Evolutionary conservation across 768 basidiomycete genomes (phyloP).

Genomic region (Lactifluus piperatus): DNA sequence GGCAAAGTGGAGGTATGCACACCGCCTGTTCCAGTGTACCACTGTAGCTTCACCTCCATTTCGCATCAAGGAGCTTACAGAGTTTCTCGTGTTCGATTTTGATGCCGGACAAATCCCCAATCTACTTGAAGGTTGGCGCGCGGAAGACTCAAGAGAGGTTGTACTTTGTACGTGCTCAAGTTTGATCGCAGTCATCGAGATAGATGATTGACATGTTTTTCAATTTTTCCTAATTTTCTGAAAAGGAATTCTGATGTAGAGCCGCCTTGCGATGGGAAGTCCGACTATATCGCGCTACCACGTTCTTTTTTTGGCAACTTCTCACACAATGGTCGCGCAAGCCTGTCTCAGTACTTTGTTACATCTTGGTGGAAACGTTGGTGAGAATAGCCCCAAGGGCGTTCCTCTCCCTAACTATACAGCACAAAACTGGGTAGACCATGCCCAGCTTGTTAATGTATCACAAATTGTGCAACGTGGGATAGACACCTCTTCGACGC

Average conservation of each 20-base stretch:
- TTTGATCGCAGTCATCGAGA: neutral
- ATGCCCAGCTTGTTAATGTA: neutral
- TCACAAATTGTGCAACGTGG: neutral
- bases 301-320: neutral
- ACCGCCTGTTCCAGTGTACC: constrained; percentile 1
- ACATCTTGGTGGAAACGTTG: neutral
- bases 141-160: neutral
- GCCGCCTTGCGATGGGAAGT: neutral
- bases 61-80: neutral
- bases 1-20: neutral
- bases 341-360: neutral
- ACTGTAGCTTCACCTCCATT: neutral
- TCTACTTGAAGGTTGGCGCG: neutral
- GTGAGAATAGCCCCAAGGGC: neutral
- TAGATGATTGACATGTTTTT: neutral
- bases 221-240: constrained; percentile 9
- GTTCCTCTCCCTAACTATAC: neutral
- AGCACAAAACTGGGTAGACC: neutral
- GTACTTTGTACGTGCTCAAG: neutral
- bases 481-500: neutral
- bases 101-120: neutral
- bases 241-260: constrained; percentile 2
- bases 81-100: neutral
- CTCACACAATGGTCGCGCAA: neutral
- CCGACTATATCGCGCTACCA: neutral